Evolutionary conservation across 139 green algal genomes (phyloP), one percentile per base, ranked within the genome.

Genomic region (Picochlorum sp.): DNA sequence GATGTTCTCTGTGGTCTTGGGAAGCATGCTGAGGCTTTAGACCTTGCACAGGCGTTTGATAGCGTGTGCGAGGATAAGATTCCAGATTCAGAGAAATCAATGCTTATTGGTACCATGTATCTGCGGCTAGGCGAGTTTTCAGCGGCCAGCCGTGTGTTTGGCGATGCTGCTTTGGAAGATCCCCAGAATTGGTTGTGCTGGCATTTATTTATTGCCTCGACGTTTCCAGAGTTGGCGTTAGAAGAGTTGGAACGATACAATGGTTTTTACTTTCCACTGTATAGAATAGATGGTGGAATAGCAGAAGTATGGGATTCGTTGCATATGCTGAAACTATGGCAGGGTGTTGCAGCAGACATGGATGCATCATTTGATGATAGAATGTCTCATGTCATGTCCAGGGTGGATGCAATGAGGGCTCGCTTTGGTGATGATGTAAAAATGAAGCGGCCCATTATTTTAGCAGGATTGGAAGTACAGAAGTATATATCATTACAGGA

Each of bases 111-210:
- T 3, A 76, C 78, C 20, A 68, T 84, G 26, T 38, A 69, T 21
- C 61, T 68, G 23, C 46, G 72, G 1, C 38, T 32, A 0, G 81
- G 84, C 2, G 63, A 86, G 58, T 49, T 73, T 21, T 3, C 4
- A 4, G 73, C 49, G 14, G 34, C 34, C 47, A 54, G 47, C 11
- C 18, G 47, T 18, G 47, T 20, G 18, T 26, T 54, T 54, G 47
- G 47, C 6, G 47, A 54, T 6, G 83, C 79, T 16, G 69, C 79
- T 28, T 56, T 41, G 16, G 38, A 61, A 2, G 62, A 80, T 47
- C 77, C 82, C 2, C 84, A 90, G 18, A 82, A 90, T 65, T 90
- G 82, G 83, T 57, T 49, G 1, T 59, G 47, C 34, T 67, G 77
- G 62, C 62, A 67, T 56, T 66, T 75, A 15, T 88, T 80, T 66